Conservation (phyloP, 768 basidiomycete species). For the Flagelloscypha sp. region DNA sequence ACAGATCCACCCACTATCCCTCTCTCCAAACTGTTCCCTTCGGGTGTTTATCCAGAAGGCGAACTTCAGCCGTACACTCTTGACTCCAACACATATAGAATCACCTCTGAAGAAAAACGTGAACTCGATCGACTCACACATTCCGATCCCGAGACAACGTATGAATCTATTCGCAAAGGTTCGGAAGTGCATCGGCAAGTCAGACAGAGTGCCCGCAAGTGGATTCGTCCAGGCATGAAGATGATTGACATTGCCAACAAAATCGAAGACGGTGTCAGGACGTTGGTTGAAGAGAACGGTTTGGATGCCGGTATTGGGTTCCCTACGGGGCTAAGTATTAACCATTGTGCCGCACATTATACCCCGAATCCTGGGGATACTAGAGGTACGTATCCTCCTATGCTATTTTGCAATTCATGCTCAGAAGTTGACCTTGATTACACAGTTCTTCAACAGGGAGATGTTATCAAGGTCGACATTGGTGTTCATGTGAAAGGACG, state of each 20-base stretch:
- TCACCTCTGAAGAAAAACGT: conserved; percentile 85
- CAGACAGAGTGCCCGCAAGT: conserved; percentile 69
- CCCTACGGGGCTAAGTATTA: conserved; percentile 90
- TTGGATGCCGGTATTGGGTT: conserved; percentile 86
- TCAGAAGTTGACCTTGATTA: conserved; percentile 7
- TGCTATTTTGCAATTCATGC: conserved; percentile 2
- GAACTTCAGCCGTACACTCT: conserved; percentile 77
- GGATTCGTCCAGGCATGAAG: conserved; percentile 86
- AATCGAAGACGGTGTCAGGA: conserved; percentile 87
- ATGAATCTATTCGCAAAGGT: conserved; percentile 82
- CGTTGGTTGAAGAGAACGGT: conserved; percentile 87
- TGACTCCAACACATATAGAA: conserved; percentile 78
- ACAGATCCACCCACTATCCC: conserved; percentile 89
- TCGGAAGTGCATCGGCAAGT: conserved; percentile 97
- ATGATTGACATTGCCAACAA: conserved; percentile 91
- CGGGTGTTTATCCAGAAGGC: conserved; percentile 85
- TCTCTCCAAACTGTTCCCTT: conserved; percentile 79
- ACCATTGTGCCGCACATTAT: conserved; percentile 95
- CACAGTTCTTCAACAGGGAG: conserved; percentile 70
- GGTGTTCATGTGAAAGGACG: conserved; percentile 97
- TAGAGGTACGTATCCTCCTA: conserved; percentile 41
- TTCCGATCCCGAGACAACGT: conserved; percentile 78
- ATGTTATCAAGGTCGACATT: conserved; percentile 94
- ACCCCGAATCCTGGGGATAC: conserved; percentile 92
- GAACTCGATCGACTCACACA: conserved; percentile 70